Evolutionary conservation across 2,329 filamentous ascomycete species (phyloP).

Genomic region (Alternaria ventricosa): DNA sequence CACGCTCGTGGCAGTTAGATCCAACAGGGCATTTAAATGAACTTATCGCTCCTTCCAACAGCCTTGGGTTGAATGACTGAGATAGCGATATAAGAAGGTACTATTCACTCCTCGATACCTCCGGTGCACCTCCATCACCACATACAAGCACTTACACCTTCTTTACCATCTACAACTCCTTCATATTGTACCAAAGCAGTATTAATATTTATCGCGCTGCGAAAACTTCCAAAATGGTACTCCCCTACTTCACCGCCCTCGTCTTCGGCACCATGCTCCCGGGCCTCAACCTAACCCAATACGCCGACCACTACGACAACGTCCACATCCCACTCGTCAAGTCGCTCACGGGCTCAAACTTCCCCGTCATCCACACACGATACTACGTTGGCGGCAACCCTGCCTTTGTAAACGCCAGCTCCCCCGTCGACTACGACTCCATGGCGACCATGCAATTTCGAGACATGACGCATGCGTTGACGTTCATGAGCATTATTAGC

Average conservation of each 20-base stretch:
- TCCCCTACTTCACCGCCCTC: background rate
- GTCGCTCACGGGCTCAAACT: background rate
- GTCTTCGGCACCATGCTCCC: conserved; percentile 1
- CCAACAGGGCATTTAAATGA: background rate
- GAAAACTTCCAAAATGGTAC: background rate
- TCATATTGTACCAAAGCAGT: background rate
- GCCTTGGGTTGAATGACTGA: background rate
- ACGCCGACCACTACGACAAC: background rate
- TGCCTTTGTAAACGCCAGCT: background rate
- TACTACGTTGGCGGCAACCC: background rate
- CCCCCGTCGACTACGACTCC: background rate
- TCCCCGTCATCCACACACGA: background rate
- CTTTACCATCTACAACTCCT: background rate
- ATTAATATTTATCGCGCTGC: background rate
- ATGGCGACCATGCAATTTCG: background rate
- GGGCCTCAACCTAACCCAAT: background rate
- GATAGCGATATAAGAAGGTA: background rate
- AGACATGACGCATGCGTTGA: background rate
- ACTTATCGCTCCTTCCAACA: background rate
- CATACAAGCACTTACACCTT: background rate
- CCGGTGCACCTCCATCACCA: background rate
- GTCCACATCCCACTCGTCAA: background rate
- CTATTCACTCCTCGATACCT: background rate
- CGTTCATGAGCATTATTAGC: background rate
- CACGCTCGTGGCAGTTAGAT: background rate